These are phyloP conservation scores for Pseudonitzschia delicatissima DNA, from an alignment of 108 stramenopile genomes.

Conservation along the genomic window DNA sequence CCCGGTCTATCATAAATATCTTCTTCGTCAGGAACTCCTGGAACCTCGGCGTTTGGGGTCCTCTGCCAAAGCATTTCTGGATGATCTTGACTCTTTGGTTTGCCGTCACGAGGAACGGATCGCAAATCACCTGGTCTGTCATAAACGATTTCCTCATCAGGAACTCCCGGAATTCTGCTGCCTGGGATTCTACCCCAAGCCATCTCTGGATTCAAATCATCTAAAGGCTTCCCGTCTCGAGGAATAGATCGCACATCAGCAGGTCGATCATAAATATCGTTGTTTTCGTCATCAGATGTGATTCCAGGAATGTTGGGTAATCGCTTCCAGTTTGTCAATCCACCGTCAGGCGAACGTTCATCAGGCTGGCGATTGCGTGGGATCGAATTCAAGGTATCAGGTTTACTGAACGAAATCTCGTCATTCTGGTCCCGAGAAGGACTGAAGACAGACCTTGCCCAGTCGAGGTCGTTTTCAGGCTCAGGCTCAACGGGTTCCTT, in stretches of 20 bases:
- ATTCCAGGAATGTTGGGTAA: constrained; percentile 19
- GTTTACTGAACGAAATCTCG: neutral
- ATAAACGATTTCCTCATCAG: constrained; percentile 14
- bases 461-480: constrained; percentile 20
- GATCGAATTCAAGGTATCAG: neutral
- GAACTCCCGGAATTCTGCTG: neutral
- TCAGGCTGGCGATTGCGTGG: neutral
- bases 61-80: constrained; percentile 23
- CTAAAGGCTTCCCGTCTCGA: constrained; percentile 19
- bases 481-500: constrained; percentile 1
- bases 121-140: neutral
- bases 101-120: constrained; percentile 10
- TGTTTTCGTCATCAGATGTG: constrained; percentile 24
- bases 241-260: constrained; percentile 30
- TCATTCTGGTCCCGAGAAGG: constrained; percentile 10
- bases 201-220: constrained; percentile 21
- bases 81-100: constrained; percentile 16
- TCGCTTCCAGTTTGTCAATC: neutral
- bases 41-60: neutral
- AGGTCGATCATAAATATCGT: constrained; percentile 26
- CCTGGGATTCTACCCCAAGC: constrained; percentile 13
- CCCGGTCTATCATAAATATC: constrained; percentile 23
- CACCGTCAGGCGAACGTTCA: neutral
- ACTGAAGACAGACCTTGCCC: constrained; percentile 13
- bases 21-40: constrained; percentile 18